These are phyloP conservation scores for Tulasnella sp. DNA, from an alignment of 768 basidiomycete species.

Conservation along the genomic window DNA sequence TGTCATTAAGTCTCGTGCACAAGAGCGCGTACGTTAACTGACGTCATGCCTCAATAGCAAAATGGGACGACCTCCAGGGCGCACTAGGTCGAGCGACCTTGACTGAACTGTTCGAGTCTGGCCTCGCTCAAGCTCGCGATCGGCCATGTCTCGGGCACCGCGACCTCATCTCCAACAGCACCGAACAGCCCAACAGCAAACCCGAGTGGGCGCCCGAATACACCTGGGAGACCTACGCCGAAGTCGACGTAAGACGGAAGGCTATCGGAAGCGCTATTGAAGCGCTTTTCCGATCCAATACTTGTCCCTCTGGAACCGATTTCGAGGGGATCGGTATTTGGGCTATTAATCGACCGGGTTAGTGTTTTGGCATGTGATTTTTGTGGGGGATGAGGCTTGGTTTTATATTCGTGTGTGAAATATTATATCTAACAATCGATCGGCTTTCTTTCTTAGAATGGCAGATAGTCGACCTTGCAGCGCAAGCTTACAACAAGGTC, in stretches of 20 bases:
- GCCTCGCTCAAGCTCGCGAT: conserved; percentile 42
- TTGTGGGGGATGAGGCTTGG: too few relatives aligned
- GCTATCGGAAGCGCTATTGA: conserved; percentile 66
- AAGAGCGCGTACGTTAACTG: not conserved
- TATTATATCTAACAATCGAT: too few relatives aligned
- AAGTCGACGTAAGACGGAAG: conserved; percentile 62
- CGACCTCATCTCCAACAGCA: conserved; percentile 50
- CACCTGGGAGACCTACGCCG: conserved; percentile 65
- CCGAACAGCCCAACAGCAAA: conserved; percentile 51
- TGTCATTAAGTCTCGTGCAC: not conserved
- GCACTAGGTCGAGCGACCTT: conserved; percentile 19
- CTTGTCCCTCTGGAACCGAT: conserved; percentile 35
- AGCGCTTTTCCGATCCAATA: conserved; percentile 51
- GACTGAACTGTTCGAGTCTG: conserved; percentile 52
- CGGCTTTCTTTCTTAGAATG: not conserved
- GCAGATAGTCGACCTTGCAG: not conserved
- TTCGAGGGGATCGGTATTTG: conserved; percentile 72
- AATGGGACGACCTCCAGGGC: conserved; percentile 16
- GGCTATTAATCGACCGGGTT: conserved; percentile 73
- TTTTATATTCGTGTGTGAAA: too few relatives aligned
- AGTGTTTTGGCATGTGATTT: too few relatives aligned
- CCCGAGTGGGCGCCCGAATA: conserved; percentile 58
- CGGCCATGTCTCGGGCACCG: conserved; percentile 57
- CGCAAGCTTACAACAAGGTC: not conserved
- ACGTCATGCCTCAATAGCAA: conserved; percentile 1